Evolutionary conservation across 2,329 filamentous ascomycete genomes (phyloP).

Genomic region (Paraphoma sp.): DNA sequence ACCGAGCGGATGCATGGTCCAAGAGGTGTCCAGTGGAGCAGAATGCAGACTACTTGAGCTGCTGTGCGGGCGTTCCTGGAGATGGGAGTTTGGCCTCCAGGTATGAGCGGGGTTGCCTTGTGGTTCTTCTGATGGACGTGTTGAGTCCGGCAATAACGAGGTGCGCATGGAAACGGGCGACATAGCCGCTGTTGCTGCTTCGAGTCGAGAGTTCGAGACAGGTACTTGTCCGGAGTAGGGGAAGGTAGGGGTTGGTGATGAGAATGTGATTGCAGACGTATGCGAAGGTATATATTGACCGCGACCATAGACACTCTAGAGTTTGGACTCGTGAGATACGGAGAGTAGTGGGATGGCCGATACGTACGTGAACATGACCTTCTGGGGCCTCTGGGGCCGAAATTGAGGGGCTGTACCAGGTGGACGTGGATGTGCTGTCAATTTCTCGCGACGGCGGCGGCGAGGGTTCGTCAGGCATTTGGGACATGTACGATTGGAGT

Average conservation of each 20-base stretch:
- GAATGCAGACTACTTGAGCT: constrained; percentile 54
- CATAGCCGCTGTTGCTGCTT: constrained; percentile 30
- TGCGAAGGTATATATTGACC: constrained; percentile 43
- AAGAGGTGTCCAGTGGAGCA: constrained; percentile 42
- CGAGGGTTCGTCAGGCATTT: constrained; percentile 31
- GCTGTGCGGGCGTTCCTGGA: constrained; percentile 46
- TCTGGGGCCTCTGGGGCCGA: constrained; percentile 40
- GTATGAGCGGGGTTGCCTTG: constrained; percentile 15
- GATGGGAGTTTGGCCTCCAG: constrained; percentile 14
- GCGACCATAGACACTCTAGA: constrained; percentile 22
- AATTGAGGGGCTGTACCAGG: constrained; percentile 40
- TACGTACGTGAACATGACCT: constrained; percentile 36
- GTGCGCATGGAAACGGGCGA: constrained; percentile 43
- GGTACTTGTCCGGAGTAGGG: constrained; percentile 30
- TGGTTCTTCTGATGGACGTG: constrained; percentile 27
- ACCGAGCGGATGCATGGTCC: constrained; percentile 51
- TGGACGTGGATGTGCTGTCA: constrained; percentile 28
- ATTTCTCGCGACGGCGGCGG: constrained; percentile 36
- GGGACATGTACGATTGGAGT: constrained; percentile 36
- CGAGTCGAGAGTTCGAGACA: constrained; percentile 21
- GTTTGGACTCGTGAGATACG: not conserved
- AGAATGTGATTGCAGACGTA: constrained; percentile 34
- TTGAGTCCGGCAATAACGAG: constrained; percentile 28
- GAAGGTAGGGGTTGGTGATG: constrained; percentile 27
- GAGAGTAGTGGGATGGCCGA: constrained; percentile 8